Conservation (phyloP, 2,329 filamentous ascomycete species). For the Epichloe sibirici region DNA sequence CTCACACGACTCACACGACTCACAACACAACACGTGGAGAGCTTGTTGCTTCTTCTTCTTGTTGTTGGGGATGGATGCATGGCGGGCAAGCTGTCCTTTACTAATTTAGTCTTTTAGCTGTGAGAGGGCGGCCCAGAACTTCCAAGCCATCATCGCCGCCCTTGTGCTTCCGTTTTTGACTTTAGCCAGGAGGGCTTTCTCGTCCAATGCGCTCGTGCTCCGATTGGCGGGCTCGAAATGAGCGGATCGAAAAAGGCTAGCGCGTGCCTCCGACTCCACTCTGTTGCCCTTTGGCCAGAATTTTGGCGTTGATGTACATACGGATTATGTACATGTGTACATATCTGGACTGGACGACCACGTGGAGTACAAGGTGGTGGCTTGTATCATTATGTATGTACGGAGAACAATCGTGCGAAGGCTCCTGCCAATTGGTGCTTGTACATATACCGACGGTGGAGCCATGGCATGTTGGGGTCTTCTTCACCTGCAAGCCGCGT, state of each 20-base stretch:
- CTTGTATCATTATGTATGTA: background rate
- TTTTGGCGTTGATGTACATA: no score
- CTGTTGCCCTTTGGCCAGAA: background rate
- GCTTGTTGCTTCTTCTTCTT: no score
- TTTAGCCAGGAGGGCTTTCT: conserved; percentile 4
- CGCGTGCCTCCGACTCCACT: background rate
- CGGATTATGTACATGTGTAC: no score
- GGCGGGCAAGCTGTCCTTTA: background rate
- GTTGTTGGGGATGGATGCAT: no score
- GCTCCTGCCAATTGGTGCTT: no score
- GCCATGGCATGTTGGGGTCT: no score
- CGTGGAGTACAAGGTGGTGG: background rate
- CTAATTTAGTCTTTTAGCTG: no score
- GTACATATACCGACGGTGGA: no score
- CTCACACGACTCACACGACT: no score
- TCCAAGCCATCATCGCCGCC: background rate
- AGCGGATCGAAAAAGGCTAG: background rate
- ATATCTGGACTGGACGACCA: background rate
- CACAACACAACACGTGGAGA: no score
- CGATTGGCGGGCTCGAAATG: conserved; percentile 7
- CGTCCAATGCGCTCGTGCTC: conserved; percentile 10
- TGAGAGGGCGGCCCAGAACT: background rate
- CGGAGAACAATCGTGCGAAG: no score
- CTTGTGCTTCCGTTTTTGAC: background rate
- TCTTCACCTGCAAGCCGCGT: no score